Evolutionary conservation across 768 basidiomycete species (phyloP).

Genomic region (Pholiota microspora): DNA sequence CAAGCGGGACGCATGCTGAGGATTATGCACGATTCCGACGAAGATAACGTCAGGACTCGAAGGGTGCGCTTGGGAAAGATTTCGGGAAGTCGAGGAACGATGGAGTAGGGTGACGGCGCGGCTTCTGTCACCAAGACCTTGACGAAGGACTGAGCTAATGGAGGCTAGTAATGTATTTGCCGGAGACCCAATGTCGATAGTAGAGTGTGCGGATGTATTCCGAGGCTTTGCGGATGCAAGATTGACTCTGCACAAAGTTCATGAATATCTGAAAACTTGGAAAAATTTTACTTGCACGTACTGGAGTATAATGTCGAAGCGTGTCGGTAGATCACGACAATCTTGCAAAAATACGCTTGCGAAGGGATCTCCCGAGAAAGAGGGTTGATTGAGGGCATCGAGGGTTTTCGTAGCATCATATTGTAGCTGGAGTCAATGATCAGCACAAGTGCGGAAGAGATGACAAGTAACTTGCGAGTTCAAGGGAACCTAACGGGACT

Average conservation of each 20-base stretch:
- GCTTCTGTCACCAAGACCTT: slow-evolving; percentile 73
- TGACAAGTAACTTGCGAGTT: slow-evolving; percentile 52
- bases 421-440: too few relatives aligned
- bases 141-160: slow-evolving; percentile 48
- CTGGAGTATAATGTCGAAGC: slow-evolving; percentile 77
- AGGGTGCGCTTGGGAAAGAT: slow-evolving; percentile 54
- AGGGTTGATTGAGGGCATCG: slow-evolving; percentile 51
- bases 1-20: slow-evolving; percentile 72
- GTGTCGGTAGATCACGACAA: slow-evolving; percentile 55
- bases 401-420: slow-evolving; percentile 78
- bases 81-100: slow-evolving; percentile 41
- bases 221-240: slow-evolving; percentile 46
- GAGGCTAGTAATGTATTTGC: slow-evolving; percentile 54
- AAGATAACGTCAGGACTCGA: slow-evolving; percentile 48
- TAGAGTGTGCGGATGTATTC: slow-evolving; percentile 39
- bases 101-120: slow-evolving; percentile 63
- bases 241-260: slow-evolving; percentile 44
- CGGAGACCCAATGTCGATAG: slow-evolving; percentile 60
- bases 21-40: slow-evolving; percentile 76
- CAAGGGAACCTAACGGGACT: slow-evolving; percentile 74
- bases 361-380: slow-evolving; percentile 59
- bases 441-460: background rate
- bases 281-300: slow-evolving; percentile 24
- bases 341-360: slow-evolving; percentile 72
- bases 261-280: background rate